A percentile compares a stretch with the other conserved stretches of the same genome.
These are phyloP conservation scores for Ligustrum vulgare DNA, from an alignment of 257 asterid genomes.

Conservation along the genomic window DNA sequence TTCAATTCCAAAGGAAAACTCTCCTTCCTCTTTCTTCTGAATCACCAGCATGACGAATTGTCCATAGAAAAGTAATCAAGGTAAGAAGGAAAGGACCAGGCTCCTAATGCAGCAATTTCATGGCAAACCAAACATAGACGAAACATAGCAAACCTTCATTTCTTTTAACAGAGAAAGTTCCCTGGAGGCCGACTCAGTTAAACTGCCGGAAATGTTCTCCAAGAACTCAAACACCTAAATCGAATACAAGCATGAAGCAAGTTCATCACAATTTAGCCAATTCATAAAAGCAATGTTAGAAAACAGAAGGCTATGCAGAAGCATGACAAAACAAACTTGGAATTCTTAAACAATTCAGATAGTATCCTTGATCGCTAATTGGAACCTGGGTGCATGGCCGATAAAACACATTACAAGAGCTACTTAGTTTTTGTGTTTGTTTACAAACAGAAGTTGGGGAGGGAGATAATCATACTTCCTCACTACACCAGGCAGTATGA, in stretches of 20 bases:
- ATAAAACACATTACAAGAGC: background rate
- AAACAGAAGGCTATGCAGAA: slow-evolving; percentile 11
- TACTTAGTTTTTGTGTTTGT: background rate
- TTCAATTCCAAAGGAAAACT: slow-evolving; percentile 71
- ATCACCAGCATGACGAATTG: slow-evolving; percentile 28
- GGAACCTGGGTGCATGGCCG: background rate
- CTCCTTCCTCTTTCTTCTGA: slow-evolving; percentile 87
- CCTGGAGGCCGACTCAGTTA: slow-evolving; percentile 72
- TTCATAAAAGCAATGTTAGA: background rate
- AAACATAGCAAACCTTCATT: slow-evolving; percentile 60
- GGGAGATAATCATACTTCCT: background rate
- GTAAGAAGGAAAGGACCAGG: slow-evolving; percentile 8
- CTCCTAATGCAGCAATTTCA: slow-evolving; percentile 3
- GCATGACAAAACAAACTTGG: slow-evolving; percentile 7
- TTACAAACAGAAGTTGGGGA: background rate
- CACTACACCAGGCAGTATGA: slow-evolving; percentile 1
- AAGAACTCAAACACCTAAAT: slow-evolving; percentile 81
- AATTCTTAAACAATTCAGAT: background rate
- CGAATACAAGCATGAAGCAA: slow-evolving; percentile 16
- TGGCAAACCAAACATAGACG: slow-evolving; percentile 9
- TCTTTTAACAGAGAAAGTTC: slow-evolving; percentile 79
- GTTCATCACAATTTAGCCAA: slow-evolving; percentile 12
- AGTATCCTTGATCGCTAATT: background rate
- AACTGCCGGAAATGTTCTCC: slow-evolving; percentile 75
- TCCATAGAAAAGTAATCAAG: slow-evolving; percentile 17